Evolutionary conservation across 768 basidiomycete genomes (phyloP), one percentile per base, ranked within the genome.

Genomic region (Xerocomellus chrysenteron): DNA sequence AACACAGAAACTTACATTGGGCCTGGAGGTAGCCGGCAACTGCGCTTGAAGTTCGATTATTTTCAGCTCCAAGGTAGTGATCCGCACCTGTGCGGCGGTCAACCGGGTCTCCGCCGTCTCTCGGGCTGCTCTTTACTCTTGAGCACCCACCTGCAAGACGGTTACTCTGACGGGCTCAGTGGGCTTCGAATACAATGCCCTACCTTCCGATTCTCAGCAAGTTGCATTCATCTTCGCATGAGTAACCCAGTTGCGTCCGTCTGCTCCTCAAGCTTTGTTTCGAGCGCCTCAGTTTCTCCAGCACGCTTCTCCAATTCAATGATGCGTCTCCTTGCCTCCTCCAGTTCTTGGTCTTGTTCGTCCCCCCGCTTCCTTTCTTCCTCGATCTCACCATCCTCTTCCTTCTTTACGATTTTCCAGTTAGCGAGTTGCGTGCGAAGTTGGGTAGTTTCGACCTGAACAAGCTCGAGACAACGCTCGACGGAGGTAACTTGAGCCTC

Each of bases 381-480:
- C 50, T 86, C 88, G 9, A 79, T 74, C 33, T 87, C 83, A 17
- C 75, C 80, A 10, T 79, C 83, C 46, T 83, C 87, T 47, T 82
- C 84, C 28, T 74, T 83, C 63, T 90, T 90, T 16, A 89, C 68
- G 28, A 70, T 78, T 63, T 87, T 78, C 87, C 87, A 90, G 64
- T 85, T 82, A 40, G 81, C 80, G 10, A 91, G 73, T 61, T 91
- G 89, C 16, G 79, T 78, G 48, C 80, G 78, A 37, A 90, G 73
- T 41, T 86, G 80, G 5, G 72, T 70, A 47, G 79, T 80, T 11
- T 78, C 77, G 6, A 82, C 80, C 57, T 82, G 80, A 24, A 83
- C 76, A 39, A 88, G 86, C 41, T 82, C 80, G 52, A 84, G 80
- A 35, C 75, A 66, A 44, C 77, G 78, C 56, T 86, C 78, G 36